Conservation (phyloP, 495 filamentous ascomycete genomes). For the Halenospora varia region DNA sequence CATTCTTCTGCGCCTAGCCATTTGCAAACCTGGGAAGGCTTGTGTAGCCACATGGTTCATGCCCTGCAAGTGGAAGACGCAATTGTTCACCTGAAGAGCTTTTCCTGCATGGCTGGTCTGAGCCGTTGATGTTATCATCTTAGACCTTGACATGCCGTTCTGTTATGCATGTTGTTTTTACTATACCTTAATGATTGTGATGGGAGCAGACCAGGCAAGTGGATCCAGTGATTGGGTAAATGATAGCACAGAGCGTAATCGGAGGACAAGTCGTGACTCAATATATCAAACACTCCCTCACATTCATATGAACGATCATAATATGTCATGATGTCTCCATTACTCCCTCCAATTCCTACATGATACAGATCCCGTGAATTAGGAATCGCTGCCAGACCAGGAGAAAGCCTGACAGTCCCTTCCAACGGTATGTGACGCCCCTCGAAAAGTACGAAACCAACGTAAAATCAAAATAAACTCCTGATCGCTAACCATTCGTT, state of each 20-base stretch:
- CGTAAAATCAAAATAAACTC: constrained; percentile 28
- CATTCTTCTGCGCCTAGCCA: constrained; percentile 8
- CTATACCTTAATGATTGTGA: no score
- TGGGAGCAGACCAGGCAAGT: no score
- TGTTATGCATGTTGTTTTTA: no score
- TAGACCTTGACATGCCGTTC: not conserved
- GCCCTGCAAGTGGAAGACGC: constrained; percentile 10
- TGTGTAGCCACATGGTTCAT: constrained; percentile 10
- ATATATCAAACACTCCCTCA: no score
- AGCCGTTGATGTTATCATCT: not conserved
- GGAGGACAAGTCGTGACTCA: no score
- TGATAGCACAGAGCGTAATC: no score
- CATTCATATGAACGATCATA: not conserved
- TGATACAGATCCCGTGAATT: constrained; percentile 22
- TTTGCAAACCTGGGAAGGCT: not conserved
- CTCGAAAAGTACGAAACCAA: constrained; percentile 17
- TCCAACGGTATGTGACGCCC: constrained; percentile 22
- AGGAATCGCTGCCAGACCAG: constrained; percentile 6
- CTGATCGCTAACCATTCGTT: constrained; percentile 23
- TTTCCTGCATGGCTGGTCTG: not conserved
- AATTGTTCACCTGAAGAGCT: constrained; percentile 1
- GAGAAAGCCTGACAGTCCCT: constrained; percentile 3
- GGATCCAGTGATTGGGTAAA: no score
- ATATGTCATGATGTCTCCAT: constrained; percentile 20
- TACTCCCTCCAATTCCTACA: constrained; percentile 24